Base-by-base conservation (phyloP, 2,329 filamentous ascomycete species). In the Cladobotryum mycophilum region DNA sequence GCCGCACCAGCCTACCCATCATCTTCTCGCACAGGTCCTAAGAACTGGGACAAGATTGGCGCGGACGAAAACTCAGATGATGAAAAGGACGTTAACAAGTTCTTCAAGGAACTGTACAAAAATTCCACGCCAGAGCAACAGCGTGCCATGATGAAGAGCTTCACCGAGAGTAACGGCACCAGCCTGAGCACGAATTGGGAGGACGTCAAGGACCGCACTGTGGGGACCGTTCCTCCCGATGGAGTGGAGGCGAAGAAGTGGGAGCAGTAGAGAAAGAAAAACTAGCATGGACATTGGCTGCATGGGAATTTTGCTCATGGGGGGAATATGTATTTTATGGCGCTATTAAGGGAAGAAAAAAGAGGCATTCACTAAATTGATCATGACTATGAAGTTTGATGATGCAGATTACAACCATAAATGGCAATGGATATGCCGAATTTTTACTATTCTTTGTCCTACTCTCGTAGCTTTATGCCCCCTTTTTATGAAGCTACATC, bases 61-160 rank as follows among this genome's bases (percentile, higher is more conserved):
- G 67, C 63, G 1, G 73, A 74, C 0, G 76, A 79, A 12, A 52
- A 54, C 14, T 51, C 48, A 1, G 76, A 81, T 1, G 82, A 82
- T 9, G 76, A 79, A 0, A 76, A 79, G 54, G 81, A 86, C 25
- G 82, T 90, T 8, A 86, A 95, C 60, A 65, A 68, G 11, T 97
- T 96, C 71, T 99, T 99, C 76, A 93, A 95, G 76, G 84, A 86
- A 62, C 75, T 99, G 1, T 97, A 92, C 71, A 82, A 86, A 55
- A 76, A 74, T 35, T 84, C 89, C 0, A 83, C 86, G 45, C 81
- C 85, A 0, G 92, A 99, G 60, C 88, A 89, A 52, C 83, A 84
- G 64, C 82, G 90, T 2, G 93, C 93, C 8, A 99, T 99, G 93
- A 89, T 95, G 82, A 99, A 99, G 80, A 95, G 89, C 64, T 97